Evolutionary conservation across 1,139 yeast genomes (phyloP).

Genomic region (Candida dubliniensis): DNA sequence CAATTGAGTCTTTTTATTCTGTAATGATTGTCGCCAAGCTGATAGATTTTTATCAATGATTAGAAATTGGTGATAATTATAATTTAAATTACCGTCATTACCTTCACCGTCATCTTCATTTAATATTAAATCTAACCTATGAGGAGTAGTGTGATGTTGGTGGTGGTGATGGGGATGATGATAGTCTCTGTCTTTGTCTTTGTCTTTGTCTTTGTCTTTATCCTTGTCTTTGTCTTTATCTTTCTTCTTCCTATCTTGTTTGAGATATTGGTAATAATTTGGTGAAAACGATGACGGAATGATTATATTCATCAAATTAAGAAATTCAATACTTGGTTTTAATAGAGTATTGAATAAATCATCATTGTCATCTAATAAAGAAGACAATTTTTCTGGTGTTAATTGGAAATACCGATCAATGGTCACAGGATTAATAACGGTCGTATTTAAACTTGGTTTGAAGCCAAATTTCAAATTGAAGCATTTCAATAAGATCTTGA

Average conservation of each 20-base stretch:
- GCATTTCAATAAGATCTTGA: conserved; percentile 51
- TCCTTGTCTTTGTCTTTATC: conserved; percentile 15
- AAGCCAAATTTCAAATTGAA: conserved; percentile 52
- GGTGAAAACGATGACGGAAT: conserved; percentile 53
- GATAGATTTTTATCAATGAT: conserved; percentile 45
- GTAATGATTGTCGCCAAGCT: conserved; percentile 45
- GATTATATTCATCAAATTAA: conserved; percentile 45
- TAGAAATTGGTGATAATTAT: conserved; percentile 46
- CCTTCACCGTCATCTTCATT: conserved; percentile 54
- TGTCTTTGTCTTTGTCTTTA: too few relatives aligned
- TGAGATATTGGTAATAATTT: conserved; percentile 47
- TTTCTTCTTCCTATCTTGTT: conserved; percentile 22
- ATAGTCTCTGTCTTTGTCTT: too few relatives aligned
- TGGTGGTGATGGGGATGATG: too few relatives aligned
- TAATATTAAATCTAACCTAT: conserved; percentile 43
- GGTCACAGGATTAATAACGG: conserved; percentile 51
- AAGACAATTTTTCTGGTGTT: conserved; percentile 47
- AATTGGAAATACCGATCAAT: conserved; percentile 49
- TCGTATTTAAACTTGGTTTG: conserved; percentile 48
- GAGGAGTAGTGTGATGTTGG: conserved; percentile 25
- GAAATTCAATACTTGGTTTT: conserved; percentile 47
- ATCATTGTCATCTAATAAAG: conserved; percentile 33
- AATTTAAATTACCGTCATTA: conserved; percentile 50
- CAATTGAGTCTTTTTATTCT: conserved; percentile 29
- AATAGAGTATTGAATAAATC: conserved; percentile 39